Evolutionary conservation across 1,284 basidiomycete genomes (phyloP), one percentile per base, ranked within the genome.

Genomic region (Melampsora larici-populina): DNA sequence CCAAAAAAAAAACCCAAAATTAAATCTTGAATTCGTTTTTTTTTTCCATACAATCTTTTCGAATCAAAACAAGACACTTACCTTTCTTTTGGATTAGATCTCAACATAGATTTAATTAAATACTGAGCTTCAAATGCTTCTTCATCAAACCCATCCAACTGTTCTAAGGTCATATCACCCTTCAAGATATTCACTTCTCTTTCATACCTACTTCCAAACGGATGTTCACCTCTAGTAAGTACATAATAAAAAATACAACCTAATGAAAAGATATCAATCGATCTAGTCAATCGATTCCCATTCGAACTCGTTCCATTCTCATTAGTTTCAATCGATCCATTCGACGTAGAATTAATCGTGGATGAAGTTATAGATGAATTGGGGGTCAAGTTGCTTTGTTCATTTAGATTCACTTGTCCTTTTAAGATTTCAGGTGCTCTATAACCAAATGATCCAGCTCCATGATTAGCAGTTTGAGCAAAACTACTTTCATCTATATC

Each of bases 401-500:
- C 92, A 81, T 94, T 92, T 78, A 96, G 86, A 82, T 92, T 92
- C 77, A 97, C 94, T 79, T 95, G 92, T 1, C 94, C 94, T 15
- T 91, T 87, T 68, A 97, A 86, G 79, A 96, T 94, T 85, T 97
- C 94, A 0, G 94, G 94, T 0, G 94, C 94, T 8, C 94, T 89
- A 92, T 94, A 97, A 1, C 94, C 94, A 18, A 94, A 90, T 0
- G 93, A 94, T 5, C 94, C 94, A 26, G 93, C 93, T 24, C 86
- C 84, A 78, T 86, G 85, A 79, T 86, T 85, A 48, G 89, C 92
- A 83, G 92, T 90, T 29, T 91, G 89, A 0, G 92, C 92, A 85
- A 96, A 97, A 82, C 92, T 94, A 74, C 92, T 94, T 86, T 97
- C 93, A 83, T 96, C 94, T 62, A 92, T 86, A 80, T 97, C 94